Evolutionary conservation across 805 yeast species (phyloP), one percentile per base, ranked within the genome.

Genomic region (Peterozyma toletana): DNA sequence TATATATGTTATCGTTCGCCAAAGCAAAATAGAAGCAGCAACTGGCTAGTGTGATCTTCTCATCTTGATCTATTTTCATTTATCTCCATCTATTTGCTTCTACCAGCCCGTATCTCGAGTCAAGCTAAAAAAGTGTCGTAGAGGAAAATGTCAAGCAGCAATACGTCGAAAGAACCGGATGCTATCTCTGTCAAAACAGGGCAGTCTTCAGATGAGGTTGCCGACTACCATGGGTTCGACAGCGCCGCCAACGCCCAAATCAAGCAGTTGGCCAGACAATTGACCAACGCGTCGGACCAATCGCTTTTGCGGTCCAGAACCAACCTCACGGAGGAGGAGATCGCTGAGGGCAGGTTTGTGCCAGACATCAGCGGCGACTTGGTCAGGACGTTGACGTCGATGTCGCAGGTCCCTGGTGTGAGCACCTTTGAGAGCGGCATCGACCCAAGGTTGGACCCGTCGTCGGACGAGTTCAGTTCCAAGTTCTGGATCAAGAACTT

Each of bases 401-500:
- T 77, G 77, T 69, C 77, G 2, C 66, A 65, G 41, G 76, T 73
- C 27, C 78, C 78, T 0, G 81, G 81, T 45, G 57, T 66, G 1
- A 52, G 53, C 37, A 73, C 80, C 1, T 67, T 55, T 42, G 49
- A 41, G 3, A 56, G 47, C 9, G 56, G 56, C 5, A 43, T 57
- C 30, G 67, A 66, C 41, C 68, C 74, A n/a, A 53, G 66, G 41
- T 64, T 83, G 51, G 78, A 83, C 54, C 89, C 89, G 1, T 64
- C 67, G 17, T 66, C 75, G 41, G 81, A 75, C n/a, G 55, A 71
- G 6, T 82, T 82, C 56, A 71, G 73, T 50, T 70, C 84, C 42
- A 75, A 72, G 53, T 75, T 71, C 44, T 82, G 89, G 89, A 79
- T 82, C 44, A 78, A 78, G 54, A 82, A 82, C 52, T 58, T 80